Conservation (phyloP, 352 stramenopile species). For the Pythium angustatum region DNA sequence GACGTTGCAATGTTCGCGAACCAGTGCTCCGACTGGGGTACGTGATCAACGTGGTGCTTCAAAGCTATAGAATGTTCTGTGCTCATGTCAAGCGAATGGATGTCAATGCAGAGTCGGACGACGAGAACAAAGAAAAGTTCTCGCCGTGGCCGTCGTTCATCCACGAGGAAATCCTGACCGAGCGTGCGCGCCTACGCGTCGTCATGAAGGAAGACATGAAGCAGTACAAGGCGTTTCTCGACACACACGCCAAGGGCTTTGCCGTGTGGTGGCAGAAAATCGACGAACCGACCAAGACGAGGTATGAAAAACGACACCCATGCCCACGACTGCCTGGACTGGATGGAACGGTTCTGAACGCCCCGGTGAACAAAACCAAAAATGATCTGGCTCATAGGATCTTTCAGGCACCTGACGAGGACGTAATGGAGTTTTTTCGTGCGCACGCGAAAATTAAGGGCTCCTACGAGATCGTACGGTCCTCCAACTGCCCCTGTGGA, state of each 20-base stretch:
- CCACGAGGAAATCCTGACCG: conserved; percentile 91
- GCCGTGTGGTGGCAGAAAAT: conserved; percentile 59
- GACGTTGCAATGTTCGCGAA: conserved; percentile 81
- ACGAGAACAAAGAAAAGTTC: conserved; percentile 86
- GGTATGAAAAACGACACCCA: conserved; percentile 35
- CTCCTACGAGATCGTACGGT: conserved; percentile 81
- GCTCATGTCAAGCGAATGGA: not conserved
- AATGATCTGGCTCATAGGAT: conserved; percentile 30
- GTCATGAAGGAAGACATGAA: conserved; percentile 79
- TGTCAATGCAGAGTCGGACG: conserved; percentile 83
- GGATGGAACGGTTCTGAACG: too few relatives aligned
- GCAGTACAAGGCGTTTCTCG: conserved; percentile 59
- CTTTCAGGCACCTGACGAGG: conserved; percentile 86
- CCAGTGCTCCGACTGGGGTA: conserved; percentile 90
- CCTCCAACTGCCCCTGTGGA: too few relatives aligned
- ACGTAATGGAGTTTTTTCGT: conserved; percentile 82
- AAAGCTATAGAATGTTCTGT: not conserved
- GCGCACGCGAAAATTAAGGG: conserved; percentile 88
- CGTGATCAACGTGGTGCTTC: conserved; percentile 1
- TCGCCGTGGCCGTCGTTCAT: conserved; percentile 88
- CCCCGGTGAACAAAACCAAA: too few relatives aligned
- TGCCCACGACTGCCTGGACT: too few relatives aligned
- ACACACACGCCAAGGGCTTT: conserved; percentile 70
- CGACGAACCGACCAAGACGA: conserved; percentile 41
- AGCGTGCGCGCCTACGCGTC: conserved; percentile 86